Base-by-base conservation (phyloP, 352 stramenopile species). In the Globisporangium spinosum region DNA sequence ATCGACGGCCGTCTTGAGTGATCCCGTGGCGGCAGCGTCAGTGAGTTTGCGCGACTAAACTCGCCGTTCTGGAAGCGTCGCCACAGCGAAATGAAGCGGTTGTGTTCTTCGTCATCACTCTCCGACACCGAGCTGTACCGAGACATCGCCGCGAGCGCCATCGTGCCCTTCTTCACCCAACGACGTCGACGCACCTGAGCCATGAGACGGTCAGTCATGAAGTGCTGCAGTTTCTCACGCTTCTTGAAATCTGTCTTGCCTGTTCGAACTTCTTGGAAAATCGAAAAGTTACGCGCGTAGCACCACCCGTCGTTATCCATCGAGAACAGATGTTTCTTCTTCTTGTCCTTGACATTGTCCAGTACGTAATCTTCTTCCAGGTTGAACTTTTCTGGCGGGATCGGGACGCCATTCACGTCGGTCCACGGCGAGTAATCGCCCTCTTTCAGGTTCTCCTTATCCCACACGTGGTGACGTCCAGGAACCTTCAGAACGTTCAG, bases 221-320 rank as follows among this genome's bases (percentile, higher is more conserved):
- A 90, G 66, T 95, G 83, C 67, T 95, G 88, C 29, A 95, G 75
- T 69, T 90, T 91, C 64, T 95, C 88, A 23, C 88, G 86, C 60
- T 90, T 91, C 27, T 79, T 77, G 64, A 86, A 89, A 62, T 91
- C 86, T 4, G 83, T 88, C 62, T 84, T 89, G 75, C 81, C 82
- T 4, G 87, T 91, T 0, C 88, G 86, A 43, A 94, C 76, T 59
- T 95, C 83, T 65, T 95, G 88, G 70, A 96, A 96, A 55, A 94
- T 85, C 3, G 81, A 90, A 29, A 96, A 96, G 63, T 96, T 95
- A 43, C 87, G 86, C 43, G 88, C 87, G 58, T 96, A 96, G 58
- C 79, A 90, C 88, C 88, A 96, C 0, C 86, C 86, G 62, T 96
- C 87, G 68, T 94, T 79, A 67, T 96, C 88, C 83, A 93, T 93